Evolutionary conservation across 2,329 filamentous ascomycete genomes (phyloP).

Genomic region (Alternaria sp.): DNA sequence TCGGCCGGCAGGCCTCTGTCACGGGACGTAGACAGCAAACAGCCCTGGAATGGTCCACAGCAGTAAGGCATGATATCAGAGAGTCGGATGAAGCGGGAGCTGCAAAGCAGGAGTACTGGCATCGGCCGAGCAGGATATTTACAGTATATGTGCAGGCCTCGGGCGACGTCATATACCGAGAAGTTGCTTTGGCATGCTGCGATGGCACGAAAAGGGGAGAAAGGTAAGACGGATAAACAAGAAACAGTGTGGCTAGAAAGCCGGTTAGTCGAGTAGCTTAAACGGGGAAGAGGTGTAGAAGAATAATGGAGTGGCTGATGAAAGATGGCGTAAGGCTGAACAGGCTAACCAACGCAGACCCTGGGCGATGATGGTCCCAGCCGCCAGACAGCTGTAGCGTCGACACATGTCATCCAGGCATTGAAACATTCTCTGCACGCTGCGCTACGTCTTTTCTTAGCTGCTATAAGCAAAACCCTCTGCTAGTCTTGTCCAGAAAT

Average conservation of each 20-base stretch:
- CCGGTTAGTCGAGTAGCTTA: not conserved
- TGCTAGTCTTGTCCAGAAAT: not conserved
- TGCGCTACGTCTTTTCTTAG: not conserved
- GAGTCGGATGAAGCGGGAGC: not conserved
- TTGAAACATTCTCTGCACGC: not conserved
- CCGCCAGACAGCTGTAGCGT: slow-evolving; percentile 12
- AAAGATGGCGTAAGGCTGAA: slow-evolving; percentile 19
- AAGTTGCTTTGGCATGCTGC: not conserved
- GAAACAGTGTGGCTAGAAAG: not conserved
- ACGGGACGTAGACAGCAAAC: not conserved
- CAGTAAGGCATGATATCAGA: not conserved
- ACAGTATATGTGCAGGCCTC: not conserved
- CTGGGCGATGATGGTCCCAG: slow-evolving; percentile 12
- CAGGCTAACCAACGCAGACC: slow-evolving; percentile 6
- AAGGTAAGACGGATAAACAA: not conserved
- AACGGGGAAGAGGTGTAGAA: not conserved
- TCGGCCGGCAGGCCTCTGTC: not conserved
- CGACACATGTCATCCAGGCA: slow-evolving; percentile 8
- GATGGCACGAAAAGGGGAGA: not conserved
- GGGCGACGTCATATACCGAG: not conserved
- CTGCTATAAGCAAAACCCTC: not conserved
- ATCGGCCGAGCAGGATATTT: slow-evolving; percentile 1
- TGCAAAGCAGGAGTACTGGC: not conserved
- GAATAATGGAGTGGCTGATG: slow-evolving; percentile 12
- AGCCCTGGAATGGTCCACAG: not conserved